phyloP scores from a whole-genome alignment of 768 basidiomycete genomes.

The Hortiboletus campestris region DNA sequence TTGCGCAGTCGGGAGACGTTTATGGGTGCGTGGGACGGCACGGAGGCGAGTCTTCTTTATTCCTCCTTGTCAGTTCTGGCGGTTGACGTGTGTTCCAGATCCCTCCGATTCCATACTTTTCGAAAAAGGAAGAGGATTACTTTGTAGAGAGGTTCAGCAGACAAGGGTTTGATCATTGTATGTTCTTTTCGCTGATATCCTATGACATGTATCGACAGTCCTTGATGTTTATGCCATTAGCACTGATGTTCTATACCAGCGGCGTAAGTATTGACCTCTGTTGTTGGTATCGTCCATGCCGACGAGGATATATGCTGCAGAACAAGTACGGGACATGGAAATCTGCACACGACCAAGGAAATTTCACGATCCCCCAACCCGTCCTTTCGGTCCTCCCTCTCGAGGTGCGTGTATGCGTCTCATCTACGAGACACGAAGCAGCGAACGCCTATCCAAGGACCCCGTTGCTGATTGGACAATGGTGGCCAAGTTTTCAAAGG shows the following conservation, averaged over 20 bases:
- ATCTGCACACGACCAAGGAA: conserved; percentile 39
- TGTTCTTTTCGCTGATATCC: conserved; percentile 19
- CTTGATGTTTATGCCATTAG: conserved; percentile 31
- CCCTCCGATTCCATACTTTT: conserved; percentile 59
- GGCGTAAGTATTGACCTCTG: conserved; percentile 35
- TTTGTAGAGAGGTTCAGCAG: conserved; percentile 58
- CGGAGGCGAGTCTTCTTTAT: conserved; percentile 12
- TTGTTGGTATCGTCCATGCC: background rate
- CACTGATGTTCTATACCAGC: conserved; percentile 62
- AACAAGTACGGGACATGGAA: conserved; percentile 40
- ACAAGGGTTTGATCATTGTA: conserved; percentile 63
- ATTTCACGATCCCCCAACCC: conserved; percentile 43
- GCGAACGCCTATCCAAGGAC: conserved; percentile 28
- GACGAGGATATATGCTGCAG: conserved; percentile 23
- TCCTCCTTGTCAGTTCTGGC: background rate
- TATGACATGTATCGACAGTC: background rate
- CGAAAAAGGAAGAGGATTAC: conserved; percentile 63
- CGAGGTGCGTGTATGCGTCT: conserved; percentile 25
- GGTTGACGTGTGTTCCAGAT: conserved; percentile 40
- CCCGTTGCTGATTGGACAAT: conserved; percentile 45
- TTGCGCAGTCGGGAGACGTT: conserved; percentile 50
- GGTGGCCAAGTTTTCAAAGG: conserved; percentile 28
- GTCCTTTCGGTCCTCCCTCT: conserved; percentile 41
- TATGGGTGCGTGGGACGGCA: conserved; percentile 49
- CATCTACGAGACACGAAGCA: background rate